Evolutionary conservation across 2,329 filamentous ascomycete species (phyloP).

Genomic region (Fonsecaea erecta): DNA sequence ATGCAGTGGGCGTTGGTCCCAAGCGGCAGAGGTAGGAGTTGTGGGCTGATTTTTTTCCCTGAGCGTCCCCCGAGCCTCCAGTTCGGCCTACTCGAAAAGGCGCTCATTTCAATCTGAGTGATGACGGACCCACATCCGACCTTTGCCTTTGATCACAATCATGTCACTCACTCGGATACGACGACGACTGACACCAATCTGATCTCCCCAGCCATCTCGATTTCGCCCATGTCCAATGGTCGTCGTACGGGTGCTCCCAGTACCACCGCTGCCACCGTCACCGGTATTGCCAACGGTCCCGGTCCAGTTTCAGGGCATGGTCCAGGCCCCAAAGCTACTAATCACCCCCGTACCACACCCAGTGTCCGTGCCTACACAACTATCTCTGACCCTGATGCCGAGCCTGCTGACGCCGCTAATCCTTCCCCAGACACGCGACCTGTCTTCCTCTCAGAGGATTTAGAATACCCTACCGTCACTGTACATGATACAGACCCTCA

Average conservation of each 20-base stretch:
- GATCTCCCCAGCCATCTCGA: conserved; percentile 35
- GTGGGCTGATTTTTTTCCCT: conserved; percentile 20
- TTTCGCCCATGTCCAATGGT: conserved; percentile 27
- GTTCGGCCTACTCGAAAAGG: conserved; percentile 3
- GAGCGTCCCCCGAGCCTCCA: conserved; percentile 8
- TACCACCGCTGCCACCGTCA: not conserved
- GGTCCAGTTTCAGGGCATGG: conserved; percentile 8
- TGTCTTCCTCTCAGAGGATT: conserved; percentile 22
- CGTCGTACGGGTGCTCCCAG: conserved; percentile 20
- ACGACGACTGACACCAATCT: conserved; percentile 25
- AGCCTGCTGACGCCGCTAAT: conserved; percentile 36
- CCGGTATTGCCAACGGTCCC: conserved; percentile 9
- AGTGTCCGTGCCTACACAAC: conserved; percentile 17
- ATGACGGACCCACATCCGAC: conserved; percentile 34
- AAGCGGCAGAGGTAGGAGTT: conserved; percentile 13
- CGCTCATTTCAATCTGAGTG: conserved; percentile 30
- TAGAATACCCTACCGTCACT: conserved; percentile 26
- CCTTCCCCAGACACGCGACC: conserved; percentile 33
- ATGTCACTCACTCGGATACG: conserved; percentile 30
- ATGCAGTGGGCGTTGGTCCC: conserved; percentile 6
- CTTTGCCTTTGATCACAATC: conserved; percentile 26
- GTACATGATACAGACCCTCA: conserved; percentile 26
- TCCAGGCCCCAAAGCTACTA: conserved; percentile 27
- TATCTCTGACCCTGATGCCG: conserved; percentile 25
- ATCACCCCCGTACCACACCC: conserved; percentile 23